Evolutionary conservation across 768 basidiomycete genomes (phyloP).

Genomic region (Terana coerulea): DNA sequence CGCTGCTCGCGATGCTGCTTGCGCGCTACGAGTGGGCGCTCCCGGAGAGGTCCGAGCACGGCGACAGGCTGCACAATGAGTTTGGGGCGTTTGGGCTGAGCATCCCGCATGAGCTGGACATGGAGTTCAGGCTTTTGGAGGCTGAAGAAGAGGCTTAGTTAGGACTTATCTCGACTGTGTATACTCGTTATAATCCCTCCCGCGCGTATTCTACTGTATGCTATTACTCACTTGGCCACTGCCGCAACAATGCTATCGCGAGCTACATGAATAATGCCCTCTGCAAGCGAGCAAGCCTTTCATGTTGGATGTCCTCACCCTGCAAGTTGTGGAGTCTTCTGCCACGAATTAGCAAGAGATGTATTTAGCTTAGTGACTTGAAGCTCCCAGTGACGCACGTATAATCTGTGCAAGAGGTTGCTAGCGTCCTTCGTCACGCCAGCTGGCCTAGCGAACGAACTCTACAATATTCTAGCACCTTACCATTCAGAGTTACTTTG

Average conservation of each 20-base stretch:
- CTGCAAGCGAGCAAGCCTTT: too few species aligned
- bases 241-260: neutral
- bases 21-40: slow-evolving; percentile 32
- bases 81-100: slow-evolving; percentile 34
- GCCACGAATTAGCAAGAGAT: too few species aligned
- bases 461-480: too few species aligned
- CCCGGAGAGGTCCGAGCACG: slow-evolving; percentile 26
- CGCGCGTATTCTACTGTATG: neutral
- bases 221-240: neutral
- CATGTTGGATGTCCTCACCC: too few species aligned
- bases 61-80: slow-evolving; percentile 27
- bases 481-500: too few species aligned
- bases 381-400: too few species aligned
- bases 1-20: slow-evolving; percentile 32
- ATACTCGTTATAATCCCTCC: neutral
- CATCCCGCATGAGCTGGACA: slow-evolving; percentile 30
- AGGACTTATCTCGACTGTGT: neutral
- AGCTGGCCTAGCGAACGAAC: too few species aligned
- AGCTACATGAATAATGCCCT: neutral
- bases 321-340: too few species aligned
- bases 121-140: slow-evolving; percentile 21
- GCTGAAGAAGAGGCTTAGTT: neutral
- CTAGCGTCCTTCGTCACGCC: too few species aligned
- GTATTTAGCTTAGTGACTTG: too few species aligned
- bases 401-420: too few species aligned